A percentile compares a stretch with the other conserved stretches of the same genome.
phyloP scores from a whole-genome alignment of 2,329 filamentous ascomycete species.

The Pseudocercospora fijiensis region DNA sequence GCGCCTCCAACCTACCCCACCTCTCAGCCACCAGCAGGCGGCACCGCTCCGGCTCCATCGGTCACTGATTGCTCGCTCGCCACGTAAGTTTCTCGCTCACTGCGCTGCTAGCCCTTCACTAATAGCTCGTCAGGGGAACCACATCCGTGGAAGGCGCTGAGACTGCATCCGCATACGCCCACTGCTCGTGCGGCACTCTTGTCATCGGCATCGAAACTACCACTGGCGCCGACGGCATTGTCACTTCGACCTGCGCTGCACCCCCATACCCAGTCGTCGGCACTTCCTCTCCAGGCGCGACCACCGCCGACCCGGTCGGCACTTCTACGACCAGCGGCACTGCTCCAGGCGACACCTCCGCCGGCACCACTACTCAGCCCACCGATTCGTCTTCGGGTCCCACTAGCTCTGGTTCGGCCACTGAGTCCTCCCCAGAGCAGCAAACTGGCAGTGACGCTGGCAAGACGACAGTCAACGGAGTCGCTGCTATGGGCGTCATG shows the following conservation, averaged over 20 bases:
- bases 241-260: slow-evolving; percentile 13
- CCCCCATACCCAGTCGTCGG: slow-evolving; percentile 15
- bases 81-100: slow-evolving; percentile 3
- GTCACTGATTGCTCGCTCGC: slow-evolving; percentile 11
- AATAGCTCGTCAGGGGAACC: background rate
- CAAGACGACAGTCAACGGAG: background rate
- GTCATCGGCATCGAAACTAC: slow-evolving; percentile 12
- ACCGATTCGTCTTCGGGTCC: slow-evolving; percentile 9
- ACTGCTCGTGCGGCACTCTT: slow-evolving; percentile 9
- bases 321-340: background rate
- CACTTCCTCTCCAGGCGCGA: slow-evolving; percentile 8
- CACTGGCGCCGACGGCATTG: slow-evolving; percentile 6
- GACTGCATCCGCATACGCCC: background rate
- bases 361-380: background rate
- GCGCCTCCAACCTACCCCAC: slow-evolving; percentile 6
- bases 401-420: background rate
- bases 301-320: slow-evolving; percentile 11
- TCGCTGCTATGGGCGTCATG: slow-evolving; percentile 4
- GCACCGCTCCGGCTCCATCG: background rate
- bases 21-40: background rate
- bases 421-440: slow-evolving; percentile 1
- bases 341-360: background rate
- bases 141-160: background rate
- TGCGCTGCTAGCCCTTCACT: background rate
- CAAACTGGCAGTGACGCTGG: background rate